Base-by-base conservation (phyloP, 2,329 filamentous ascomycete species). In the Parascedosporium putredinis region DNA sequence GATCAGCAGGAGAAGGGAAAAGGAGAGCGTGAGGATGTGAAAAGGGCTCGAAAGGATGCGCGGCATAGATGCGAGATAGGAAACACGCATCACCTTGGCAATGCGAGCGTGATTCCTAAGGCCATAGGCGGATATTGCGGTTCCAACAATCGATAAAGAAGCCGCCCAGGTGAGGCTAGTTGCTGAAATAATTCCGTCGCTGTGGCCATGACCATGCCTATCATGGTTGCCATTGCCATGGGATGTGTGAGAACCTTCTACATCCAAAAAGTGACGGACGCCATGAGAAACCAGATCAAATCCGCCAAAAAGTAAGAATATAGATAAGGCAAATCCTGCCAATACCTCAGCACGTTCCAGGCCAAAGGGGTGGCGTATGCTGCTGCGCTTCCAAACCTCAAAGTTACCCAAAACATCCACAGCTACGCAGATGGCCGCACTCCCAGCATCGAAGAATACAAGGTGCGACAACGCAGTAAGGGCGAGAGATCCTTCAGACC, bases 341-440 rank as follows among this genome's bases (percentile, higher is more conserved):
- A 98, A 78, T 4, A 98, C 91, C 66, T 98, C 93, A 52, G 87
- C 86, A 49, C 93, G 81, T 68, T 96, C 88, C 22, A 98, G 78
- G 3, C 84, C 90, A 62, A 98, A 98, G 0, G 93, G 93, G 66
- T 98, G 89, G 22, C 90, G 83, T 58, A 98, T 86, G 56, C 84
- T 94, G 57, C 87, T 91, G 44, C 91, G 80, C 55, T 88, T 88
- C 93, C 93, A 98, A 36, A 97, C 90, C 63, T 98, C 93, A 59
- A 98, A 98, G 64, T 98, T 98, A 47, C 87, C 83, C 45, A 96
- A 79, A 1, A 97, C 87, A 61, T 98, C 93, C 44, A 97, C 91
- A 10, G 81, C 83, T 3, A 95, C 89, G 64, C 91, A 97, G 4
- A 97, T 79, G 45, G 90, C 83, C 4, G 93, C 93, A 29, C 89